Evolutionary conservation across 1,139 yeast species (phyloP), one percentile per base, ranked within the genome.

Genomic region (Magnusiomyces ingens): DNA sequence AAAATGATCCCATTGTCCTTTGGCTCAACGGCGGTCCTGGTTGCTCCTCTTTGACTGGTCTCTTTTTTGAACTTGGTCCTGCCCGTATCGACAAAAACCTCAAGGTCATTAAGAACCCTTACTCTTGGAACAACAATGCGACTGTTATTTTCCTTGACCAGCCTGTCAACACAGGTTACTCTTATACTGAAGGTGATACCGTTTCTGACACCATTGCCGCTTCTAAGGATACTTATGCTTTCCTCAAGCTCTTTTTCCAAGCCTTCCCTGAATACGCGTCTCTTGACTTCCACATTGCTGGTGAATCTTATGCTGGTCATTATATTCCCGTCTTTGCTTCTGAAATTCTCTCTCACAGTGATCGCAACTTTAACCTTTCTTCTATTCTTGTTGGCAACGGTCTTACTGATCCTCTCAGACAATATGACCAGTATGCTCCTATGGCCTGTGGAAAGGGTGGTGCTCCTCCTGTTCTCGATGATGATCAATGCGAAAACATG

Each of bases 21-120:
- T 90, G 96, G 96, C 77, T 89, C 64, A 89, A 88, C 64, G 95
- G 95, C 62, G 95, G 95, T 19, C 95, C 95, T 48, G 96, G 96
- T 11, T 88, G 96, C 70, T 85, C 95, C 12, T 85, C 95, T 2
- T 72, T 88, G 70, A 87, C 95, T 35, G 97, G 96, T n/a, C 76
- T 89, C 60, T 86, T 89, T 68, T 88, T 89, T 64, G 96, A 90
- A 72, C 77, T 89, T 66, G 97, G 97, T 26, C 94, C 96, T 32
- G 78, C 95, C 1, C 78, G 86, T 19, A 82, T 90, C 59, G 82
- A 78, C 62, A 67, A 77, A 36, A 77, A 84, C 55, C 72, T 85
- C 62, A 80, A 82, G 65, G 94, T 95, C 32, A 79, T 82, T 53
- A 75, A 74, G 71, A 89, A 89, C 73, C 91, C 91, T 47, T 73